phyloP scores from a whole-genome alignment of 345 rosid species.

The Eucalyptus victrix region DNA sequence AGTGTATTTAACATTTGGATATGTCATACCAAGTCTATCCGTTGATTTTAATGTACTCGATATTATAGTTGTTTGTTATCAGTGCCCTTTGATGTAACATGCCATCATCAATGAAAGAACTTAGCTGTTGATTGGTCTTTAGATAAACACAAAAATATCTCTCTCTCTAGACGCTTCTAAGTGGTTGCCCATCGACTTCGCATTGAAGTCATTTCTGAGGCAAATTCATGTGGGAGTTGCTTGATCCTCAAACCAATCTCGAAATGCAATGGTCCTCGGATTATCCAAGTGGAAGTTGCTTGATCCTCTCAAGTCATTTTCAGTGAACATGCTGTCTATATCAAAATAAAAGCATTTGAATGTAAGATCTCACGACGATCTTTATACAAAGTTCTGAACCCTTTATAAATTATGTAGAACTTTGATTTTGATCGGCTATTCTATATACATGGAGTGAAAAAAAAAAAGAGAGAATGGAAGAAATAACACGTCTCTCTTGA shows the following conservation, averaged over 20 bases:
- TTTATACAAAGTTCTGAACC: not conserved
- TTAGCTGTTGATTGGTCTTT: not conserved
- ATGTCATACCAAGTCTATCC: no score
- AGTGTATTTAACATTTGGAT: not conserved
- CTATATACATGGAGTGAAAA: not conserved
- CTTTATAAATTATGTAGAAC: not conserved
- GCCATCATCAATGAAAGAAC: not conserved
- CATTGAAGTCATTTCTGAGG: not conserved
- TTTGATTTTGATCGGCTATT: not conserved
- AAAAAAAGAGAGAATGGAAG: not conserved
- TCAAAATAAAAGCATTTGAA: not conserved
- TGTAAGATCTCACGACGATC: not conserved
- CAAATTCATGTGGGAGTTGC: not conserved
- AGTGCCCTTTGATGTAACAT: not conserved
- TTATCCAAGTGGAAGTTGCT: not conserved
- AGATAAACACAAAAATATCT: not conserved
- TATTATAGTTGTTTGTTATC: not conserved
- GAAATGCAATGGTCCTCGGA: not conserved
- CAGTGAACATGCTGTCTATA: not conserved
- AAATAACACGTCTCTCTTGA: not conserved
- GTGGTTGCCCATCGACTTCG: not conserved
- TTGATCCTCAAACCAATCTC: not conserved
- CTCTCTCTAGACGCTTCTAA: not conserved
- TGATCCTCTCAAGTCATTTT: not conserved
- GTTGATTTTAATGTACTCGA: not conserved